phyloP scores from a whole-genome alignment of 1,139 yeast genomes.

The Martiniozyma asiatica region DNA sequence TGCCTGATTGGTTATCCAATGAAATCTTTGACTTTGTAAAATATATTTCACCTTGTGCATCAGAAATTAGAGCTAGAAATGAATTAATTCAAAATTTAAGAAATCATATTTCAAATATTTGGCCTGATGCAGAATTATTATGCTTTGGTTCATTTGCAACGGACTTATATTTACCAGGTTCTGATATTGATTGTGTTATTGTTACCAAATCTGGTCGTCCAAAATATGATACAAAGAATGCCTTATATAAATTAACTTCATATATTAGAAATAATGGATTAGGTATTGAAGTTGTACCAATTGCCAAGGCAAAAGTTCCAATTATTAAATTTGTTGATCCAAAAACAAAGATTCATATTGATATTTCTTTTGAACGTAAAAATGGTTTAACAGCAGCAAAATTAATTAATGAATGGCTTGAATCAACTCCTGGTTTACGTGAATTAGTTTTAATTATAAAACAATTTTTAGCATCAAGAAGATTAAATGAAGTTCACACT shows the following conservation, averaged over 20 bases:
- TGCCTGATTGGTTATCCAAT: constrained; percentile 78
- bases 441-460: constrained; percentile 78
- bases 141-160: constrained; percentile 97
- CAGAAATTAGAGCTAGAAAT: constrained; percentile 63
- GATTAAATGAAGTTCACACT: constrained; percentile 79
- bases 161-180: constrained; percentile 85
- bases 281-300: constrained; percentile 71
- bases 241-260: constrained; percentile 66
- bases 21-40: constrained; percentile 82
- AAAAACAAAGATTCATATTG: constrained; percentile 62
- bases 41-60: constrained; percentile 75
- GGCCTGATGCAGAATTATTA: constrained; percentile 76
- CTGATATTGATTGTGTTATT: constrained; percentile 93
- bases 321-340: constrained; percentile 87
- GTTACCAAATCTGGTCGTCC: constrained; percentile 41
- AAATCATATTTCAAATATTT: constrained; percentile 40
- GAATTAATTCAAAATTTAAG: constrained; percentile 52
- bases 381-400: constrained; percentile 84
- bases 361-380: constrained; percentile 79
- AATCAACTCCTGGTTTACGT: constrained; percentile 65
- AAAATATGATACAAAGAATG: constrained; percentile 53
- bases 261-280: constrained; percentile 49
- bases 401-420: constrained; percentile 66
- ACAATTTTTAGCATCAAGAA: constrained; percentile 73
- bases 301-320: constrained; percentile 90